Evolutionary conservation across 1,284 basidiomycete genomes (phyloP).

Genomic region (Rugosomyces carneus): DNA sequence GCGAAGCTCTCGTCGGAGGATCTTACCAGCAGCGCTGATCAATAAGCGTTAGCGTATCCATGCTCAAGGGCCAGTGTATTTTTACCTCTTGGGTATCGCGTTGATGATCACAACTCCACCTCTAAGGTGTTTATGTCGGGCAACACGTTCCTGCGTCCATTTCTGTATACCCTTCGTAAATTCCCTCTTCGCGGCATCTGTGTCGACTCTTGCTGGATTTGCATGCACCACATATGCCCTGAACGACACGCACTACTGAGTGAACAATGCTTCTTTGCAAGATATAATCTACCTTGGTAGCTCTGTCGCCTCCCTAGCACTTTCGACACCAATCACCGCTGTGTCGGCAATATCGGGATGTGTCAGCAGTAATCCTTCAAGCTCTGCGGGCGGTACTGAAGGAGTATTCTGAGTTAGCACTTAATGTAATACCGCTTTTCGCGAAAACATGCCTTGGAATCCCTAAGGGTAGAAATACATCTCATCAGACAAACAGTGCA

Average conservation of each 20-base stretch:
- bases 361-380: conserved; percentile 68
- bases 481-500: background rate
- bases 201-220: conserved; percentile 30
- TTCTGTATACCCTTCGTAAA: conserved; percentile 47
- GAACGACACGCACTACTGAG: background rate
- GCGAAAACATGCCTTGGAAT: conserved; percentile 46
- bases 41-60: background rate
- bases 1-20: conserved; percentile 55
- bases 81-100: conserved; percentile 62
- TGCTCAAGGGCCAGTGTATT: background rate
- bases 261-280: background rate
- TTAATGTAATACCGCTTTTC: no score
- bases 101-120: conserved; percentile 56
- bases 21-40: conserved; percentile 64
- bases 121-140: conserved; percentile 58
- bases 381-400: conserved; percentile 76
- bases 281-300: conserved; percentile 51
- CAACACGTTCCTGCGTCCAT: conserved; percentile 62
- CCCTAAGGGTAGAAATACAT: conserved; percentile 30
- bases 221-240: conserved; percentile 70
- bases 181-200: conserved; percentile 28
- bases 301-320: conserved; percentile 62
- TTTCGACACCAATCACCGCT: conserved; percentile 68
- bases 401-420: background rate
- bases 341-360: conserved; percentile 69